phyloP scores from a whole-genome alignment of 2,329 filamentous ascomycete species.

The Ilyonectria robusta region DNA sequence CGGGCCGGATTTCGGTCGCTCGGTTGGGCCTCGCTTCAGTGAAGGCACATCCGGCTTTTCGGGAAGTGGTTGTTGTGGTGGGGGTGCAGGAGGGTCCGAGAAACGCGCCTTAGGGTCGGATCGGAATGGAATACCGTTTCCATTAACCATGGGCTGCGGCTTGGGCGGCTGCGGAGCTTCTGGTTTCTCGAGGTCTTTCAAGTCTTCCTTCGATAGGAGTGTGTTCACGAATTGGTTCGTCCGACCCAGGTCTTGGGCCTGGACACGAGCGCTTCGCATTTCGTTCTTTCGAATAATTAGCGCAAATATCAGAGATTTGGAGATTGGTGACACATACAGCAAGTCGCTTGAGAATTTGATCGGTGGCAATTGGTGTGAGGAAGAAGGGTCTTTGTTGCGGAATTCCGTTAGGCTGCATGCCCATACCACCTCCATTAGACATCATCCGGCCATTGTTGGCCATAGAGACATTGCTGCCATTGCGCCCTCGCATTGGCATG shows the following conservation, averaged over 20 bases:
- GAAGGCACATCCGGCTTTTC: constrained; percentile 89
- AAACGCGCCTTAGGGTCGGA: constrained; percentile 87
- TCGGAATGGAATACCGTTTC: constrained; percentile 70
- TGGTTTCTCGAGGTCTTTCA: constrained; percentile 71
- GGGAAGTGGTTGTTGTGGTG: constrained; percentile 91
- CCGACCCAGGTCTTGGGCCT: constrained; percentile 86
- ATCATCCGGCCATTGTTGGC: constrained; percentile 74
- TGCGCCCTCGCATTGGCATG: constrained; percentile 79
- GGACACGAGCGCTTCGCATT: constrained; percentile 89
- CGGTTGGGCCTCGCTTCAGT: constrained; percentile 82
- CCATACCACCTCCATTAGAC: constrained; percentile 60
- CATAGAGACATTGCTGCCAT: constrained; percentile 76
- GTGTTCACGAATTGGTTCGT: constrained; percentile 86
- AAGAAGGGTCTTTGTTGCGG: constrained; percentile 86
- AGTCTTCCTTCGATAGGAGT: constrained; percentile 79
- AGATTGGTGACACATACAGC: constrained; percentile 48
- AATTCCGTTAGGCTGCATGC: constrained; percentile 70
- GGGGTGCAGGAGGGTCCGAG: constrained; percentile 92
- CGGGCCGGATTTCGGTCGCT: constrained; percentile 74
- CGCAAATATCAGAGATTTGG: background rate
- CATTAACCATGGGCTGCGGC: constrained; percentile 63
- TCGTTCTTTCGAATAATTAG: constrained; percentile 74
- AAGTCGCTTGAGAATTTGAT: constrained; percentile 86
- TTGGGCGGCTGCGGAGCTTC: constrained; percentile 65
- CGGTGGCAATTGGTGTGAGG: constrained; percentile 90